phyloP scores from a whole-genome alignment of 2,329 filamentous ascomycete species.

The Microascus cirrosus region DNA sequence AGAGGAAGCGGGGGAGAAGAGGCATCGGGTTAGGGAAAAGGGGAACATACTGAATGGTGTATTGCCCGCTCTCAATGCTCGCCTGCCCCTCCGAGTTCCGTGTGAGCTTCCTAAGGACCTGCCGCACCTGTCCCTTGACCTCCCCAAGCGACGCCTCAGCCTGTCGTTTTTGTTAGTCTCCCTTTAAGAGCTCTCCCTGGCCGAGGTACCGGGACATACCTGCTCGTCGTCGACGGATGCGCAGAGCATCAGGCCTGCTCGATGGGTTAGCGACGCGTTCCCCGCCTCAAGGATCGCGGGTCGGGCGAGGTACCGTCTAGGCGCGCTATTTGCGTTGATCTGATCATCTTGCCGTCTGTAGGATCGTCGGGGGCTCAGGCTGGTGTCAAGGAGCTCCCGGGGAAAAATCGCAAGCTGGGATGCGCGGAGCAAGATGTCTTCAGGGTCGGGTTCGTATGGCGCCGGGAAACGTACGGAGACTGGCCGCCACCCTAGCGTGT shows the following conservation, averaged over 20 bases:
- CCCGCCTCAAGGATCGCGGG: not conserved
- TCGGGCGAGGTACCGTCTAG: conserved; percentile 59
- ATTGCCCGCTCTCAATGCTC: conserved; percentile 73
- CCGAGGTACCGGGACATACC: conserved; percentile 26
- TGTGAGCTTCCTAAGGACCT: conserved; percentile 78
- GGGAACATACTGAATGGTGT: conserved; percentile 68
- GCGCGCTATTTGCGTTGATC: conserved; percentile 86
- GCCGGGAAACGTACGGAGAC: no score
- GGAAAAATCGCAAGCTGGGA: not conserved
- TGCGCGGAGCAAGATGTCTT: not conserved
- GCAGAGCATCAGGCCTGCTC: conserved; percentile 78
- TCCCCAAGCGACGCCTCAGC: conserved; percentile 69
- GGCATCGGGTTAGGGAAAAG: not conserved
- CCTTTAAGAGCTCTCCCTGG: not conserved
- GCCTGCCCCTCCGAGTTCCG: conserved; percentile 85
- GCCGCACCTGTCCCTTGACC: conserved; percentile 82
- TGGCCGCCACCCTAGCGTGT: no score
- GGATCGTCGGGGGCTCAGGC: not conserved
- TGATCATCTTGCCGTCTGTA: conserved; percentile 53
- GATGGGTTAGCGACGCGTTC: not conserved
- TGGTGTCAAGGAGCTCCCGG: not conserved
- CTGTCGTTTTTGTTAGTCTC: conserved; percentile 8
- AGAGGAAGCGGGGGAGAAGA: not conserved
- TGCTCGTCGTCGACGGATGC: conserved; percentile 89
- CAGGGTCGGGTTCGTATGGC: no score